phyloP scores from a whole-genome alignment of 139 green algal species.

The Desmodesmus armatus region DNA sequence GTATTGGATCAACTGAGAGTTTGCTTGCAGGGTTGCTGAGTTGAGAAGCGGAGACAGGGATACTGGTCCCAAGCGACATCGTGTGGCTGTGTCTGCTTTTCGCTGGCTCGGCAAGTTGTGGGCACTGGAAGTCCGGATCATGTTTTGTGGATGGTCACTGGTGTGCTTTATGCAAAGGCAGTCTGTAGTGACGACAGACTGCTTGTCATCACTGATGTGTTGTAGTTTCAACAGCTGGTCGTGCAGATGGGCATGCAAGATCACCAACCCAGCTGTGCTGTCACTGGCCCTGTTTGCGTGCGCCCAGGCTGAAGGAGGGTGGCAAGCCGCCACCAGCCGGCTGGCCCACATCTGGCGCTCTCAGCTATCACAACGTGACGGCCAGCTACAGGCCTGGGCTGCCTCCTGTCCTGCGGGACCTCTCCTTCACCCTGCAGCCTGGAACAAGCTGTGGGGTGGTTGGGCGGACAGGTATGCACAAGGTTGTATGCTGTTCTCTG shows the following conservation, averaged over 20 bases:
- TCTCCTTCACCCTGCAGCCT: conserved; percentile 71
- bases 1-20: too few species aligned
- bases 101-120: too few species aligned
- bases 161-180: too few species aligned
- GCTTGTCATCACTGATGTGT: not conserved
- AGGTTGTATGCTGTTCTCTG: too few species aligned
- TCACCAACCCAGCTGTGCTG: not conserved
- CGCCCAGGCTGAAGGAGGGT: conserved; percentile 45
- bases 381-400: conserved; percentile 82
- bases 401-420: conserved; percentile 72
- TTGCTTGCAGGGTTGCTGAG: too few species aligned
- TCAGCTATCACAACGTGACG: conserved; percentile 66
- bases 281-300: not conserved
- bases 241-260: too few species aligned
- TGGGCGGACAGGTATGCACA: conserved; percentile 81
- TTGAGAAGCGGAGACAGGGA: too few species aligned
- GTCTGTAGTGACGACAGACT: not conserved
- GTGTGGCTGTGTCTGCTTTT: too few species aligned
- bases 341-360: conserved; percentile 73
- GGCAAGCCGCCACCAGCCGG: conserved; percentile 52
- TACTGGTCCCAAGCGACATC: too few species aligned
- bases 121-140: too few species aligned
- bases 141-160: too few species aligned
- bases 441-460: conserved; percentile 76
- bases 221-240: too few species aligned